phyloP scores from a whole-genome alignment of 208 protist species.

The Trypanosoma caninum region DNA sequence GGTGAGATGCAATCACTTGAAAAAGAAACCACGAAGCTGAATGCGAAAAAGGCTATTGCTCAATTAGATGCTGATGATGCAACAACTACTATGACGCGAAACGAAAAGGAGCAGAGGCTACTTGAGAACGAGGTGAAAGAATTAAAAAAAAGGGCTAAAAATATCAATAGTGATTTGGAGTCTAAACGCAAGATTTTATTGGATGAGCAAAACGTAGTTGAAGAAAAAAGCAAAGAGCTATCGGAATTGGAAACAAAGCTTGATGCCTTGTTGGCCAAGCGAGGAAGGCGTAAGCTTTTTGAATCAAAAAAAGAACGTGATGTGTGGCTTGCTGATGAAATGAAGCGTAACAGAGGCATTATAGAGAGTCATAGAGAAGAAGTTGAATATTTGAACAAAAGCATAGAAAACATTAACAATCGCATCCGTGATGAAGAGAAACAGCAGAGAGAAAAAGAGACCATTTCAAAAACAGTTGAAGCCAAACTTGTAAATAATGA shows the following conservation, averaged over 20 bases:
- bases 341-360: slow-evolving; percentile 56
- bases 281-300: slow-evolving; percentile 90
- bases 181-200: slow-evolving; percentile 31
- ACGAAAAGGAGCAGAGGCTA: slow-evolving; percentile 37
- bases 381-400: slow-evolving; percentile 29
- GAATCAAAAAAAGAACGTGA: slow-evolving; percentile 88
- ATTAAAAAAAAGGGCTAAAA: slow-evolving; percentile 39
- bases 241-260: slow-evolving; percentile 46
- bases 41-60: slow-evolving; percentile 53
- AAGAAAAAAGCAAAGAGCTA: slow-evolving; percentile 35
- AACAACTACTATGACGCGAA: slow-evolving; percentile 28
- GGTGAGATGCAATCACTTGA: slow-evolving; percentile 47
- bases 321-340: slow-evolving; percentile 83
- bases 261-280: slow-evolving; percentile 83
- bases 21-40: slow-evolving; percentile 48
- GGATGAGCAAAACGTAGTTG: slow-evolving; percentile 31
- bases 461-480: slow-evolving; percentile 37
- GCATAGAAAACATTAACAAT: slow-evolving; percentile 31
- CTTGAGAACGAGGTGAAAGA: slow-evolving; percentile 61
- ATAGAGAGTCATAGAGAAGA: slow-evolving; percentile 46
- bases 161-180: slow-evolving; percentile 29
- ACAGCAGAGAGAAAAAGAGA: slow-evolving; percentile 26
- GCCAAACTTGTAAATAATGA: slow-evolving; percentile 43
- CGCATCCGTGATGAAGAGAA: slow-evolving; percentile 24
- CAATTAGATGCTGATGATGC: slow-evolving; percentile 66